Evolutionary conservation across 164 flowering plant species (phyloP), one percentile per base, ranked within the genome.

Genomic region (Berberis vulgaris): DNA sequence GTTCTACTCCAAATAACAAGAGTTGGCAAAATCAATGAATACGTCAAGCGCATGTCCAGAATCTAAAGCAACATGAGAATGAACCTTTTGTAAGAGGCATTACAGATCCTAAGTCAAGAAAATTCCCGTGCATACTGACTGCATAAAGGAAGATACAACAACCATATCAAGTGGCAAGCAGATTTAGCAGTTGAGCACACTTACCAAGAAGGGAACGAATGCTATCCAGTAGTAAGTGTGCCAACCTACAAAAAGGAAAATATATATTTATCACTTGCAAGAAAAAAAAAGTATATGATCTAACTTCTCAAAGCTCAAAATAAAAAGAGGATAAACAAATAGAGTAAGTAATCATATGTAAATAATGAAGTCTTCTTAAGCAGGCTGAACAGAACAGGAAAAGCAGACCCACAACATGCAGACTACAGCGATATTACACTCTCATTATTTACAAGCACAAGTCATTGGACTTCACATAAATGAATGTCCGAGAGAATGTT

Each of bases 211-310:
- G 5, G 98, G 98, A 52, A 91, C 49, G 75, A 91, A 91, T 6
- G 96, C 74, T 65, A 91, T 63, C 98, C 98, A 91, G 72, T 89
- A 91, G 64, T 81, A 91, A 6, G 96, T 72, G 74, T 89, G 85
- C 98, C 98, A 91, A 45, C 98, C 98, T 91, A 88, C 84, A 80
- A 26, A 52, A 52, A 66, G 54, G 44, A 45, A 65, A 55, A 11
- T 54, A 43, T 26, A 26, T 26, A 26, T 26, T 26, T 26, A 26
- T 26, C 26, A 26, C 26, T 26, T 26, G 26, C 26, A 26, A 26
- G 26, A 26, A 26, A 26, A 26, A 26, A 26, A 26, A 26, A 26
- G 26, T 26, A 26, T 26, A 26, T 26, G 26, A 26, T 26, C 26
- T 26, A 26, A 26, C 26, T 26, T 26, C 26, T 26, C 26, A 26